phyloP scores from a whole-genome alignment of 345 rosid genomes.

The Moricandia arvensis region DNA sequence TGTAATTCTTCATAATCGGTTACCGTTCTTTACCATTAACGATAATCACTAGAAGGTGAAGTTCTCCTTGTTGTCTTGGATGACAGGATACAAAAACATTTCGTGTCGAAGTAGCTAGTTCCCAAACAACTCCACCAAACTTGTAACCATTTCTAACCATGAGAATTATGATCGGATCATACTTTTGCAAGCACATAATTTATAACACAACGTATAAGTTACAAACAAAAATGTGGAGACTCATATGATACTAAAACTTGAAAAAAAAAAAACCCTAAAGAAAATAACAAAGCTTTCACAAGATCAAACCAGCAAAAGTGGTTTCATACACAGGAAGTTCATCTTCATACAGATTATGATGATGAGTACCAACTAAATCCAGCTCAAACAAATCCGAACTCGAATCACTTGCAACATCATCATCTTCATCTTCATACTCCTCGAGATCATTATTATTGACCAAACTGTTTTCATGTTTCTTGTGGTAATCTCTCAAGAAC shows the following conservation, averaged over 20 bases:
- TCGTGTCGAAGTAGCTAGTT: no score
- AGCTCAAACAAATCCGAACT: constrained; percentile 78
- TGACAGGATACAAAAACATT: no score
- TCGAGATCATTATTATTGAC: constrained; percentile 15
- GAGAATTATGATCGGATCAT: background rate
- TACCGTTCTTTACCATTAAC: no score
- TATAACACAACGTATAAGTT: constrained; percentile 19
- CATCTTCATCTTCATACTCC: constrained; percentile 32
- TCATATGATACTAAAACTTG: background rate
- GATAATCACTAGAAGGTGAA: no score
- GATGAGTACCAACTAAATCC: constrained; percentile 52
- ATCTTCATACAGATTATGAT: constrained; percentile 67
- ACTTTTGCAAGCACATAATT: constrained; percentile 15
- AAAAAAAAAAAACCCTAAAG: background rate
- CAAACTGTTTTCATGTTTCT: constrained; percentile 36
- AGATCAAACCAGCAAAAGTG: constrained; percentile 47
- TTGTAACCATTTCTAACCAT: no score
- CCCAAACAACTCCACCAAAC: no score
- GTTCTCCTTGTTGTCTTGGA: no score
- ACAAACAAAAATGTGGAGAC: constrained; percentile 10
- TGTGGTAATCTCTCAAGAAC: constrained; percentile 57
- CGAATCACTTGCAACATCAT: constrained; percentile 48
- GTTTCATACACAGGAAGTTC: constrained; percentile 97
- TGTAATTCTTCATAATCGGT: no score
- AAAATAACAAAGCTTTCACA: constrained; percentile 25